Evolutionary conservation across 371 early-diverging fungal genomes (phyloP).

Genomic region (Rhizopus delemar): DNA sequence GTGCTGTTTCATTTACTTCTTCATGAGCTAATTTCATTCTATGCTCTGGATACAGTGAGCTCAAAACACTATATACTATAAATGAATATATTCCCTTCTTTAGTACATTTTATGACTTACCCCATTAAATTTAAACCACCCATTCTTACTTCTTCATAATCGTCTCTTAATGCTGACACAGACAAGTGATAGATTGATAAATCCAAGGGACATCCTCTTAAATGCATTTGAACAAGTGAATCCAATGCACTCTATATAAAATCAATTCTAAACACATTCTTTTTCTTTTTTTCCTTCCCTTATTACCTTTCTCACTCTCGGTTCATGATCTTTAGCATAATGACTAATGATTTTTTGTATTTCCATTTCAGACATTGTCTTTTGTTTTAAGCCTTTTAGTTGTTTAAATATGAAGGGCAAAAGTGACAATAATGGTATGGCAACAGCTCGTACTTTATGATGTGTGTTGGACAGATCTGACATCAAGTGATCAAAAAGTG

Average conservation of each 20-base stretch:
- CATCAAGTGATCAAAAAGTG: constrained; percentile 34
- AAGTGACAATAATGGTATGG: constrained; percentile 46
- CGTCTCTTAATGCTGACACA: constrained; percentile 62
- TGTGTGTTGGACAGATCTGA: constrained; percentile 51
- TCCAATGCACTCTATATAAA: constrained; percentile 50
- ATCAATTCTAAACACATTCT: background rate
- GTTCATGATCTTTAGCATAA: constrained; percentile 57
- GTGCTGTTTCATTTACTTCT: constrained; percentile 50
- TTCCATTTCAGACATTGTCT: constrained; percentile 30
- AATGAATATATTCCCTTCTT: background rate
- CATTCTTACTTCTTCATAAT: constrained; percentile 71
- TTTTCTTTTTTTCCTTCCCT: background rate
- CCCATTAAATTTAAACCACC: constrained; percentile 66
- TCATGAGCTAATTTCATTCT: constrained; percentile 47
- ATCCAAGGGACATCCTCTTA: constrained; percentile 52
- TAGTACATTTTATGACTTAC: constrained; percentile 29
- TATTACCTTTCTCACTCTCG: constrained; percentile 56
- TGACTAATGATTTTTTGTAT: constrained; percentile 56
- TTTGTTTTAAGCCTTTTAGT: constrained; percentile 9
- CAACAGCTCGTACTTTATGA: constrained; percentile 52
- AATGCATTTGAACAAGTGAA: constrained; percentile 53
- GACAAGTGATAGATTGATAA: constrained; percentile 59
- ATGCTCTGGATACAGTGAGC: constrained; percentile 54
- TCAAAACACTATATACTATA: constrained; percentile 34
- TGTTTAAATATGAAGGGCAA: constrained; percentile 32